These are phyloP conservation scores for Manihot esculenta DNA, from an alignment of 441 rosid genomes.

Conservation along the genomic window DNA sequence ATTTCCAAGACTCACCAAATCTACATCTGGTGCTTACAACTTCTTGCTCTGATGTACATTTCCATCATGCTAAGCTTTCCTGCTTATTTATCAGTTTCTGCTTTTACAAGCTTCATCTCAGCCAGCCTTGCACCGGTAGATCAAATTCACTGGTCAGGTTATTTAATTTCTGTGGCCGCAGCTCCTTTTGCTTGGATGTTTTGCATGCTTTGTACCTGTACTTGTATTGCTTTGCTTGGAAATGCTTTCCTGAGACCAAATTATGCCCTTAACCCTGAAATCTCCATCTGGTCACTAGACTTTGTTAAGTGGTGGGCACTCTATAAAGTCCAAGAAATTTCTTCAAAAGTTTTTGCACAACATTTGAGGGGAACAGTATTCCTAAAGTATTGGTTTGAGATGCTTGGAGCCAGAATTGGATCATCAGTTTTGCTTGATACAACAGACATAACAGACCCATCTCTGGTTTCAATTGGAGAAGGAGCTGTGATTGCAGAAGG, in stretches of 20 bases:
- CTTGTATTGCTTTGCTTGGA: conserved; percentile 49
- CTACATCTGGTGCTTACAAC: conserved; percentile 45
- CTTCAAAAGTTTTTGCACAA: conserved; percentile 61
- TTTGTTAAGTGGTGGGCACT: conserved; percentile 82
- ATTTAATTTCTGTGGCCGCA: conserved; percentile 32
- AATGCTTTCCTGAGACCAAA: conserved; percentile 63
- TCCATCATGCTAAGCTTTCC: conserved; percentile 49
- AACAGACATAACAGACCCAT: conserved; percentile 60
- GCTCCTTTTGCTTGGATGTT: conserved; percentile 74
- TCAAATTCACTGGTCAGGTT: conserved; percentile 33
- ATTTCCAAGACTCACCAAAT: conserved; percentile 40
- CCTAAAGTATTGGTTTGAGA: conserved; percentile 64
- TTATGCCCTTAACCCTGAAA: conserved; percentile 48
- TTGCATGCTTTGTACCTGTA: conserved; percentile 47
- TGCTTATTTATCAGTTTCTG: conserved; percentile 49
- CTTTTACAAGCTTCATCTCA: conserved; percentile 39
- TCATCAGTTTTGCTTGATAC: conserved; percentile 63
- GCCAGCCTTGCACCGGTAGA: conserved; percentile 10
- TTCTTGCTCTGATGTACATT: conserved; percentile 49
- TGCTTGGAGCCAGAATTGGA: conserved; percentile 66
- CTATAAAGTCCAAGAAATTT: conserved; percentile 58
- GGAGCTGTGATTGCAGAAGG: conserved; percentile 70
- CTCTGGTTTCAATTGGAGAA: conserved; percentile 63
- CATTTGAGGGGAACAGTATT: conserved; percentile 64
- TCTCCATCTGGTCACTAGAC: conserved; percentile 56